Conservation (phyloP, 805 yeast species). For the Candida awuae region DNA sequence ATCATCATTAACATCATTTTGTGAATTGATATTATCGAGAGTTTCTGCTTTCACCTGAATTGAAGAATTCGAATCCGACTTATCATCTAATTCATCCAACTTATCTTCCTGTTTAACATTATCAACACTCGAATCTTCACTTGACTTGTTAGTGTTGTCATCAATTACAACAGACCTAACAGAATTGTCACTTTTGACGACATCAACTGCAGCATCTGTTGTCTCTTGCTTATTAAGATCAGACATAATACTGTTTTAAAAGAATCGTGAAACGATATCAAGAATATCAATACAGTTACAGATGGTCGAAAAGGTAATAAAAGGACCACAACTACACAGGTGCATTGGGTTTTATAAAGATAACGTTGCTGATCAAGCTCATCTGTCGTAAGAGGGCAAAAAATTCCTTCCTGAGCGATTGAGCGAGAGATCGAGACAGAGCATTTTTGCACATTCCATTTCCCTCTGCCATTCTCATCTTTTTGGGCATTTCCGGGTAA, state of each 20-base stretch:
- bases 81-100: background rate
- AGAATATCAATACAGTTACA: too few species aligned
- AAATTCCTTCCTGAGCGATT: background rate
- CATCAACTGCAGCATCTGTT: too few species aligned
- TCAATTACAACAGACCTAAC: background rate
- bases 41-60: background rate
- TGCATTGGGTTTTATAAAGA: background rate
- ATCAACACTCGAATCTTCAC: background rate
- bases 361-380: background rate
- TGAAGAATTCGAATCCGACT: too few species aligned
- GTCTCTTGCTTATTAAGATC: too few species aligned
- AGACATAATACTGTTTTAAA: too few species aligned
- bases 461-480: too few species aligned
- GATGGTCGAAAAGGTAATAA: background rate
- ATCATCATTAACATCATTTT: background rate
- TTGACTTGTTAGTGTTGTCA: background rate
- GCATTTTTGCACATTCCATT: too few species aligned
- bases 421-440: too few species aligned
- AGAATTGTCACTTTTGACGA: background rate
- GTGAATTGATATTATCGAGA: constrained; percentile 1
- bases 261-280: too few species aligned
- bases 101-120: background rate
- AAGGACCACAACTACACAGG: background rate
- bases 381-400: background rate
- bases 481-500: too few species aligned